Percentiles rank a stretch among this genome's conserved stretches.
phyloP scores from a whole-genome alignment of 192 early-diverging fungal genomes.

The Backusella luteola region DNA sequence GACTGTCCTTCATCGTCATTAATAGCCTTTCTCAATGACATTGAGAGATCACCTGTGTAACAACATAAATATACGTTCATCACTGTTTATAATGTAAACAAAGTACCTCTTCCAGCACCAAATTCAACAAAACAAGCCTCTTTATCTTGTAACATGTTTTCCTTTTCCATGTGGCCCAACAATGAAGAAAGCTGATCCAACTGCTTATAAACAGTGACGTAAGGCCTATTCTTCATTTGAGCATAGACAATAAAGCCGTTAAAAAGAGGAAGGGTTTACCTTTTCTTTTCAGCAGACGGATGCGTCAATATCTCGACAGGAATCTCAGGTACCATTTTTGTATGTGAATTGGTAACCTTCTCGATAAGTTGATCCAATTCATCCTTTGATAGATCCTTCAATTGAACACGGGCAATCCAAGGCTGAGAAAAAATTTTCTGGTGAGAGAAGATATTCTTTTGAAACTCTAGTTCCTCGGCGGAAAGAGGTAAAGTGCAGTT shows the following conservation, averaged over 20 bases:
- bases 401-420: constrained; percentile 35
- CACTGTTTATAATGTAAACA: not conserved
- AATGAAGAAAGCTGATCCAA: constrained; percentile 71
- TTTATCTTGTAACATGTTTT: constrained; percentile 53
- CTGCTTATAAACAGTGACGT: constrained; percentile 46
- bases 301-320: constrained; percentile 4
- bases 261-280: not conserved
- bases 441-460: constrained; percentile 19
- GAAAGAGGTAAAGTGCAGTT: constrained; percentile 42
- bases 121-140: constrained; percentile 73
- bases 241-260: too few relatives aligned
- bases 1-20: constrained; percentile 31
- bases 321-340: constrained; percentile 14
- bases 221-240: constrained; percentile 25
- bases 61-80: not conserved
- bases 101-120: constrained; percentile 70
- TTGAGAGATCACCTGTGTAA: constrained; percentile 44
- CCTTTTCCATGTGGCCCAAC: constrained; percentile 68
- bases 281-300: constrained; percentile 8
- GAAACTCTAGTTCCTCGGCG: constrained; percentile 30
- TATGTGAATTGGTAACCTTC: constrained; percentile 21
- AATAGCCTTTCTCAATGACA: constrained; percentile 47
- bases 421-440: constrained; percentile 33
- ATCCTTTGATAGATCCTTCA: constrained; percentile 11
- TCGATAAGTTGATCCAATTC: constrained; percentile 29